Base-by-base conservation (phyloP, 768 basidiomycete genomes). In the Agaricus sinodeliciosus region DNA sequence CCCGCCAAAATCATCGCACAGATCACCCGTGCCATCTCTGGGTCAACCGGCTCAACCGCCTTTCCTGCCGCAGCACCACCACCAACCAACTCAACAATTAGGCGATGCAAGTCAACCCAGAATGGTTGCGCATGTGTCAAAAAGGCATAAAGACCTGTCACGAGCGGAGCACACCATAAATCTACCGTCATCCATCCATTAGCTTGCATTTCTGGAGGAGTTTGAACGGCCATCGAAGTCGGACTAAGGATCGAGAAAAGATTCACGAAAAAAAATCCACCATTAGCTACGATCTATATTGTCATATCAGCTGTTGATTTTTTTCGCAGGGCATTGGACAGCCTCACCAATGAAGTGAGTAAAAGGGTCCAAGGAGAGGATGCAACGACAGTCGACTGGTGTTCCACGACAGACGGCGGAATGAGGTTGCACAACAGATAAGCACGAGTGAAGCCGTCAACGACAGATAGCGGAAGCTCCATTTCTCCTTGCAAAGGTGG, bases 141-240 rank as follows among this genome's bases (percentile, higher is more conserved):
- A 53, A 84, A 78, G 49, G 92, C 84, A 63, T 90, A 94, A 9
- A 94, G 63, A 0, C 74, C 87, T 9, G 90, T 91, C 59, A 84
- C 70, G 58, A 84, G 68, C 6, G 90, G 84, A 8, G 93, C 90
- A 66, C 81, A 81, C 92, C 93, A 95, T 27, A 93, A 65, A 63
- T 95, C 94, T 0, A 81, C 78, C 19, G 83, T 81, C 40, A 83
- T 86, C 93, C 93, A 95, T 11, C 94, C 94, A 53, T 85, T 86
- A 0, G 89, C 78, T 49, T 75, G 74, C 7, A 96, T 75, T 64
- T 94, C 93, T 0, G 84, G 75, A 1, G 94, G 93, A 0, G 90
- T 92, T 31, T 82, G 72, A 18, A 94, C 65, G 4, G 77, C 62
- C 54, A 90, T 72, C 0, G 85, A 72, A 4, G 82, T 82, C 0